phyloP scores from a whole-genome alignment of 176 grass and related monocot species.

The Oryza australiensis region DNA sequence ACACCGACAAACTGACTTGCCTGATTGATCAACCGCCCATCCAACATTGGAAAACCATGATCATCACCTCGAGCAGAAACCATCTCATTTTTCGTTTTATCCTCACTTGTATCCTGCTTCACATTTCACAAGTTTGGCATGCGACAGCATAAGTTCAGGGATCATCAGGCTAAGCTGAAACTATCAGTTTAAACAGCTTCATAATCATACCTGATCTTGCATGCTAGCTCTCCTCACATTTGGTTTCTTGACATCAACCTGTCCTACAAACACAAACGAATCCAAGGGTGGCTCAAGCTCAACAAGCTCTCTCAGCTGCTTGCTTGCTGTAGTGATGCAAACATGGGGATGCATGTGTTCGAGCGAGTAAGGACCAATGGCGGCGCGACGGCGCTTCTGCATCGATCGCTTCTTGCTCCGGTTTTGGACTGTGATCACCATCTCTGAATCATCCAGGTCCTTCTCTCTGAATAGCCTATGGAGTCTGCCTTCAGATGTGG shows the following conservation, averaged over 20 bases:
- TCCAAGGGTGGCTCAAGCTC: neutral
- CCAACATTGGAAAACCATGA: neutral
- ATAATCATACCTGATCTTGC: conserved; percentile 26
- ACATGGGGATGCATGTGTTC: conserved; percentile 29
- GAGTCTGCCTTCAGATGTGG: neutral
- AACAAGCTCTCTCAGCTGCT: conserved; percentile 18
- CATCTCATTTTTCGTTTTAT: neutral
- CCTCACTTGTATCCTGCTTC: neutral
- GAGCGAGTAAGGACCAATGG: neutral
- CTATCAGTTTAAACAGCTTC: neutral
- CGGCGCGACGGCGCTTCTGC: conserved; percentile 1
- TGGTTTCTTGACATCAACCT: neutral
- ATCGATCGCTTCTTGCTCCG: neutral
- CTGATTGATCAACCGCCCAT: conserved; percentile 46
- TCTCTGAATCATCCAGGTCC: neutral
- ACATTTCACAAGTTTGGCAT: conserved; percentile 16
- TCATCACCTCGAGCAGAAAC: neutral
- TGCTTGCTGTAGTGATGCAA: conserved; percentile 44
- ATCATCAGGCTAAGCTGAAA: neutral
- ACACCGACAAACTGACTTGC: neutral
- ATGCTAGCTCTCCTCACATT: neutral
- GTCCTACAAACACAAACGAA: neutral
- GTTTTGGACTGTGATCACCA: neutral
- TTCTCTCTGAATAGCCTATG: neutral
- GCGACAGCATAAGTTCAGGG: neutral